Evolutionary conservation across 2,329 filamentous ascomycete genomes (phyloP).

Genomic region (Aspergillus sp.): DNA sequence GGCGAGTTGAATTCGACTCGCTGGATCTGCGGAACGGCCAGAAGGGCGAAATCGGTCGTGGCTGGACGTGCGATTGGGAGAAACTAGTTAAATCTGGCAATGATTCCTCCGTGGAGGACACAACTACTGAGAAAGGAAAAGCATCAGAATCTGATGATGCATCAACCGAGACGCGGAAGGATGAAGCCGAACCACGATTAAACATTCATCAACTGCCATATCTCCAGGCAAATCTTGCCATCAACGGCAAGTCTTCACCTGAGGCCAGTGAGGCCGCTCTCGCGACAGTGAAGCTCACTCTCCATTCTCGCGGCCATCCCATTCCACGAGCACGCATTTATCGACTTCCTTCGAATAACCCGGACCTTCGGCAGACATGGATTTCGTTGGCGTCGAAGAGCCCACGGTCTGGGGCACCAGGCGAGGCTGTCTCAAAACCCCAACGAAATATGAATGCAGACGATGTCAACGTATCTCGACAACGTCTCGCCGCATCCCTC

Average conservation of each 20-base stretch:
- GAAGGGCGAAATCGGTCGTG: slow-evolving; percentile 79
- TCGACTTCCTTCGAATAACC: slow-evolving; percentile 64
- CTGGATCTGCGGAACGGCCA: slow-evolving; percentile 71
- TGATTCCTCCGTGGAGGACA: not conserved
- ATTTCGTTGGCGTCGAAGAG: slow-evolving; percentile 54
- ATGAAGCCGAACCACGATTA: slow-evolving; percentile 24
- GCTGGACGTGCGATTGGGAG: slow-evolving; percentile 83
- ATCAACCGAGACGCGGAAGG: not conserved
- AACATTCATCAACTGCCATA: slow-evolving; percentile 43
- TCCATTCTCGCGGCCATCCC: slow-evolving; percentile 70
- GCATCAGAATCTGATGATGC: slow-evolving; percentile 11
- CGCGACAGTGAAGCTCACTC: slow-evolving; percentile 65
- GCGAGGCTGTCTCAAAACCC: not conserved
- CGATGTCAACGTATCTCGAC: slow-evolving; percentile 17
- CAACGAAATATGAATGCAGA: slow-evolving; percentile 12
- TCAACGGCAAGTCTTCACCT: slow-evolving; percentile 19
- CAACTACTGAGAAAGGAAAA: slow-evolving; percentile 11
- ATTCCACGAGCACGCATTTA: slow-evolving; percentile 78
- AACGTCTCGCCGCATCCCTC: slow-evolving; percentile 32
- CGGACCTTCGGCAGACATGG: slow-evolving; percentile 68
- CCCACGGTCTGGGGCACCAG: not conserved
- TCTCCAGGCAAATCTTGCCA: slow-evolving; percentile 29
- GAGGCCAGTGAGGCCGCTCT: slow-evolving; percentile 37
- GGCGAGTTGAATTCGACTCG: slow-evolving; percentile 71
- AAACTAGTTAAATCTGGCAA: slow-evolving; percentile 52